Evolutionary conservation across 2,329 filamentous ascomycete genomes (phyloP).

Genomic region (Lecanicillium sp.): DNA sequence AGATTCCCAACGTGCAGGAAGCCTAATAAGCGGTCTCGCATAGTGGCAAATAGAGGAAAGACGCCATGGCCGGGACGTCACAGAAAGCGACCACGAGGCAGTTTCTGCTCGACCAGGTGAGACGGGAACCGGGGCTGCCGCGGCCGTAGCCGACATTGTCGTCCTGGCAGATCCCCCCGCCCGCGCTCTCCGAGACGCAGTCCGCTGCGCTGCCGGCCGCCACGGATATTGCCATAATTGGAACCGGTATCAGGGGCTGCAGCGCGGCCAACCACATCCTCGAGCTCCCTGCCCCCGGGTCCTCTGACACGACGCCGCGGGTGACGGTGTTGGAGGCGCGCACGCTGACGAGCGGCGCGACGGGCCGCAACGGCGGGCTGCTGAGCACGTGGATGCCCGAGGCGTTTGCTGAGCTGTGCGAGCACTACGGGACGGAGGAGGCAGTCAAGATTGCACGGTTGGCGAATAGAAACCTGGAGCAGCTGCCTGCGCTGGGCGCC

Average conservation of each 20-base stretch:
- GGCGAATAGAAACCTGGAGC: slow-evolving; percentile 32
- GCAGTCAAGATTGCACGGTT: slow-evolving; percentile 39
- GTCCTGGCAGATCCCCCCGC: slow-evolving; percentile 22
- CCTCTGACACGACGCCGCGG: neutral
- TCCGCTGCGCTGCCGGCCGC: slow-evolving; percentile 17
- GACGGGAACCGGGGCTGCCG: slow-evolving; percentile 21
- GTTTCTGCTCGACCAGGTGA: neutral
- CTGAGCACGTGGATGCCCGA: slow-evolving; percentile 30
- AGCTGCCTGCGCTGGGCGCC: slow-evolving; percentile 17
- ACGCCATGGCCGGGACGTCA: neutral
- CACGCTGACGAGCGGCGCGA: slow-evolving; percentile 24
- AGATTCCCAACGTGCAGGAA: too few relatives aligned
- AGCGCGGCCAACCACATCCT: slow-evolving; percentile 22
- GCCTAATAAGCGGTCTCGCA: too few relatives aligned
- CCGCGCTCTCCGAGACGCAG: slow-evolving; percentile 19
- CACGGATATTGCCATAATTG: slow-evolving; percentile 24
- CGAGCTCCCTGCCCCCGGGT: slow-evolving; percentile 13
- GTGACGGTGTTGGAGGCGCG: slow-evolving; percentile 25
- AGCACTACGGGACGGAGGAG: slow-evolving; percentile 25
- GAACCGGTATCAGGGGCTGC: slow-evolving; percentile 27
- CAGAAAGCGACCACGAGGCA: neutral
- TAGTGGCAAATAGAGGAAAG: neutral
- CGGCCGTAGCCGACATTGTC: slow-evolving; percentile 20
- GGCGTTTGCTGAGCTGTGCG: slow-evolving; percentile 28
- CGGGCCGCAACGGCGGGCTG: slow-evolving; percentile 26